These are phyloP conservation scores for Hypoxylon sp. DNA, from an alignment of 2,329 filamentous ascomycete species.

Conservation along the genomic window DNA sequence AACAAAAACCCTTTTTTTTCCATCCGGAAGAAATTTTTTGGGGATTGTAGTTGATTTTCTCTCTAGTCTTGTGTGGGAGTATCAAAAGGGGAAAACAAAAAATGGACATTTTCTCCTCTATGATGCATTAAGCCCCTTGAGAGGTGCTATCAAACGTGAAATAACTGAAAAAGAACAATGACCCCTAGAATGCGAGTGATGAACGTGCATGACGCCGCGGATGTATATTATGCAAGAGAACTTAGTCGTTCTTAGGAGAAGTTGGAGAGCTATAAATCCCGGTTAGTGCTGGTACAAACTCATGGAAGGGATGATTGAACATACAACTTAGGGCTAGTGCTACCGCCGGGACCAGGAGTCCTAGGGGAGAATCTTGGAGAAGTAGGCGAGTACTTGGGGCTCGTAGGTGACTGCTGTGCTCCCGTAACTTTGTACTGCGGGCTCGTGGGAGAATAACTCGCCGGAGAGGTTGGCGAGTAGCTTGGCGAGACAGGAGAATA, in stretches of 20 bases:
- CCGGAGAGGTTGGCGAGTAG: constrained; percentile 82
- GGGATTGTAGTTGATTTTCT: constrained; percentile 24
- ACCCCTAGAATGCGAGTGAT: constrained; percentile 46
- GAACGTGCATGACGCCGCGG: constrained; percentile 45
- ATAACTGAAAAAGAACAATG: constrained; percentile 18
- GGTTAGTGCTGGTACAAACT: constrained; percentile 37
- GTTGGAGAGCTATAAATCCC: constrained; percentile 51
- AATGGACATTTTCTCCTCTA: constrained; percentile 34
- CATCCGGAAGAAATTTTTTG: constrained; percentile 28
- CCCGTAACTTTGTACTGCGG: constrained; percentile 71
- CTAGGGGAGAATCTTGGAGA: constrained; percentile 65
- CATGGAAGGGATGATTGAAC: constrained; percentile 40
- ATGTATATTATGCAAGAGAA: constrained; percentile 51
- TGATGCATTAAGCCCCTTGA: constrained; percentile 38
- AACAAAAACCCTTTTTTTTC: constrained; percentile 15
- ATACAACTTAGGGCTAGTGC: constrained; percentile 61
- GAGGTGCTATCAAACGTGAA: constrained; percentile 23
- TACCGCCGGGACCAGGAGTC: constrained; percentile 59
- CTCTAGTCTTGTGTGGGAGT: constrained; percentile 30
- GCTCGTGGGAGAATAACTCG: constrained; percentile 75
- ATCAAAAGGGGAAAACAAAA: constrained; percentile 13
- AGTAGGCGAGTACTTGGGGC: constrained; percentile 80
- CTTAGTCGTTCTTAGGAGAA: constrained; percentile 54
- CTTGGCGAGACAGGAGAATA: constrained; percentile 81
- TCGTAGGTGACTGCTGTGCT: constrained; percentile 73